These are phyloP conservation scores for Fusarium sp. DNA, from an alignment of 2,329 filamentous ascomycete genomes.

Conservation along the genomic window DNA sequence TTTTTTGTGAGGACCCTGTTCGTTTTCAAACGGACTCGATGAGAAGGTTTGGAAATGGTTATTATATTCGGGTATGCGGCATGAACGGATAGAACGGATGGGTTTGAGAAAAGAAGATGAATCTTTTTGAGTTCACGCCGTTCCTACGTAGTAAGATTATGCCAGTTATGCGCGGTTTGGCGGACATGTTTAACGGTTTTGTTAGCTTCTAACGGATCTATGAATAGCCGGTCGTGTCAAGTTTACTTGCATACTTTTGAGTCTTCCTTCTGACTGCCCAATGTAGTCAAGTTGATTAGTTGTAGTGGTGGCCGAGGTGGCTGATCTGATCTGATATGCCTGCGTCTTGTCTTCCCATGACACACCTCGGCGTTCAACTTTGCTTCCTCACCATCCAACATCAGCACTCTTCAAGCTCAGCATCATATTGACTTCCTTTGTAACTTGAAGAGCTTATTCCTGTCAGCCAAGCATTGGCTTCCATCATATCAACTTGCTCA, in stretches of 20 bases:
- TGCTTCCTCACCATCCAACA: constrained; percentile 18
- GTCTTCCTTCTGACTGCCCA: background rate
- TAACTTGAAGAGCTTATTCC: background rate
- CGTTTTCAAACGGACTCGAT: constrained; percentile 5
- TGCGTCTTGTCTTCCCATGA: background rate
- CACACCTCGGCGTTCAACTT: constrained; percentile 8
- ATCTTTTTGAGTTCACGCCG: background rate
- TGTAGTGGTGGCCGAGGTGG: background rate
- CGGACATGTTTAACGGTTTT: too few species aligned
- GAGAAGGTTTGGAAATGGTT: background rate
- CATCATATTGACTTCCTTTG: background rate
- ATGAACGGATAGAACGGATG: constrained; percentile 35
- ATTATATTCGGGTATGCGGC: constrained; percentile 31
- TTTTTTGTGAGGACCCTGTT: too few species aligned
- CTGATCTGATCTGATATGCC: constrained; percentile 7
- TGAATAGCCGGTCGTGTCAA: background rate
- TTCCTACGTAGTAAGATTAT: too few species aligned
- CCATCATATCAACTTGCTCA: constrained; percentile 37
- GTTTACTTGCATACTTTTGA: background rate
- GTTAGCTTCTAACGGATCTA: too few species aligned
- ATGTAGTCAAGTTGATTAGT: background rate
- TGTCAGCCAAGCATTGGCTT: background rate
- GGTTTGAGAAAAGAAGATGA: background rate
- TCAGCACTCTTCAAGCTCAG: background rate
- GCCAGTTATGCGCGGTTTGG: too few species aligned